Base-by-base conservation (phyloP, 495 filamentous ascomycete species). In the Beverwykella pulmonaria region DNA sequence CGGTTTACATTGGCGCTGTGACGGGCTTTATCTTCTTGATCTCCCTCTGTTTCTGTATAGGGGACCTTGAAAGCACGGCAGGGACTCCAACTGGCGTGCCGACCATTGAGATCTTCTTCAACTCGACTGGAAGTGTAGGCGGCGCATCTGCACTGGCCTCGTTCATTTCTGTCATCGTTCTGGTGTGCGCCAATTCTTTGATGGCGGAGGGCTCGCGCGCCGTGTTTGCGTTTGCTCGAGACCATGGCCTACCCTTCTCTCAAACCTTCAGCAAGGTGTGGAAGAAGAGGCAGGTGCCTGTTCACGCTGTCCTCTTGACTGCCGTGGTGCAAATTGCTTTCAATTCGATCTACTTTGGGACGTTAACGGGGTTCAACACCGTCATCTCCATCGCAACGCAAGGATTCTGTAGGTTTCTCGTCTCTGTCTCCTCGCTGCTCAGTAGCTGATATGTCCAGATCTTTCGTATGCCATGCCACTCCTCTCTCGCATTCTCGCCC, bases 401-500 rank as follows among this genome's bases (percentile, higher is more conserved):
- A 70, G 84, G 84, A 1, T 86, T 87, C 65, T 87, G 81, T 82
- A 78, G 73, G 80, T 74, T 59, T 32, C 50, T 23, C 53, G 20
- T 29, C 26, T 23, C 9, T 39, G 56, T 39, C 32, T 67, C 29
- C n/a, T 48, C 14, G 15, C 0, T 17, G 10, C 7, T 1, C 15
- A n/a, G 39, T 52, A 19, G 23, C 56, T 72, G 36, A 68, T 30
- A 41, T 20, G n/a, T 2, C 22, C 44, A 83, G 81, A 86, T 70
- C 73, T 85, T 15, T 86, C 84, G 7, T 86, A 87, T 65, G 83
- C 83, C 7, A 82, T 84, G 76, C 82, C 84, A 2, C 75, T 87
- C 0, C 67, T 82, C 17, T 78, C 75, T 22, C 81, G 84, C 25
- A 74, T 86, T 41, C 67, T 84, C n/a, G 80, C 82, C 2, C 79